A percentile compares a stretch with the other conserved stretches of the same genome.
Conservation (phyloP, 192 early-diverging fungal species). For the Mortierella antarctica region DNA sequence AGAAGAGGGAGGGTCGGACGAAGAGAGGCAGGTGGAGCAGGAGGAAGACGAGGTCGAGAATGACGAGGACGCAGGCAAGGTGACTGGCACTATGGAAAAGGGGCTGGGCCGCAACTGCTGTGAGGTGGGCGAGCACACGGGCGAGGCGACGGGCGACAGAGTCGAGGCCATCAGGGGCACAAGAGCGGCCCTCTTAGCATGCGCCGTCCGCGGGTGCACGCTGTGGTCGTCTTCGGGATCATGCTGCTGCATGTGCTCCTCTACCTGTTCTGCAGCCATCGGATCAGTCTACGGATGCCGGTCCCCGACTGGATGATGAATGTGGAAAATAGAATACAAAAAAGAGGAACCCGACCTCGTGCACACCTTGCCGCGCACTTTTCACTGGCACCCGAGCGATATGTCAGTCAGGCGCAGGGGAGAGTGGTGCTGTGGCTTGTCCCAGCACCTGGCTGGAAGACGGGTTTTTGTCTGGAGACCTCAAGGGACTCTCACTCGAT, state of each 20-base stretch:
- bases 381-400: too few relatives aligned
- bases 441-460: too few relatives aligned
- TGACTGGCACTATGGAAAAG: neutral
- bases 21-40: conserved; percentile 7
- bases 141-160: conserved; percentile 2
- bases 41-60: conserved; percentile 8
- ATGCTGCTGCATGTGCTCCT: neutral
- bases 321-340: too few relatives aligned
- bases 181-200: conserved; percentile 13
- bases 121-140: neutral
- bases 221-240: neutral
- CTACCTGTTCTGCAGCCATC: conserved; percentile 2
- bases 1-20: neutral
- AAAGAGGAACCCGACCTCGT: too few relatives aligned
- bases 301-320: too few relatives aligned
- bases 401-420: too few relatives aligned
- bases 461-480: too few relatives aligned
- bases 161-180: conserved; percentile 14
- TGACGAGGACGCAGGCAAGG: neutral
- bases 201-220: neutral
- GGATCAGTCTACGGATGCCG: neutral
- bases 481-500: too few relatives aligned
- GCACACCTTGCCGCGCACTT: too few relatives aligned
- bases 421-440: too few relatives aligned
- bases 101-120: neutral